Evolutionary conservation across 306 rosid genomes (phyloP).

Genomic region (Sesbania bispinosa): DNA sequence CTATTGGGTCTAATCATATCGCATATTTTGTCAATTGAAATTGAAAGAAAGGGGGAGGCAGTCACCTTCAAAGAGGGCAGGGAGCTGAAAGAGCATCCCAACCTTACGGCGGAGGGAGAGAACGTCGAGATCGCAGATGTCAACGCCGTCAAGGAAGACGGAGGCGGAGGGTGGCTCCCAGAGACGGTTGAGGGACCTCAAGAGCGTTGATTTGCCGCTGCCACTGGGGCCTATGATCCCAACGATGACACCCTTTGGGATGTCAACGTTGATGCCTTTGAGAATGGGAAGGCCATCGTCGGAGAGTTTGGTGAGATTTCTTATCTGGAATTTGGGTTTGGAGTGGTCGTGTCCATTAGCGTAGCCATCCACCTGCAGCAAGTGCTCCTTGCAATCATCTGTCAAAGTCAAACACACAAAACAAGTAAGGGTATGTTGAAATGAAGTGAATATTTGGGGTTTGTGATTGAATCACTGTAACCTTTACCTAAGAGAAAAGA

Average conservation of each 20-base stretch:
- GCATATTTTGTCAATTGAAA: neutral
- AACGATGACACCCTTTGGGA: conserved; percentile 62
- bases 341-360: neutral
- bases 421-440: neutral
- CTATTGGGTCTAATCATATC: neutral
- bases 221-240: conserved; percentile 96
- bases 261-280: conserved; percentile 50
- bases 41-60: neutral
- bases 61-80: conserved; percentile 80
- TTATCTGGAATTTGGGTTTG: conserved; percentile 47
- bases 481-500: conserved; percentile 11
- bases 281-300: conserved; percentile 55
- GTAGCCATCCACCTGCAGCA: conserved; percentile 39
- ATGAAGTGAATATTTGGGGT: neutral
- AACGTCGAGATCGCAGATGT: conserved; percentile 62
- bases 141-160: conserved; percentile 65
- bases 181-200: conserved; percentile 78
- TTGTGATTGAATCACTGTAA: neutral
- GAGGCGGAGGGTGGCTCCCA: conserved; percentile 80
- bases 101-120: conserved; percentile 84
- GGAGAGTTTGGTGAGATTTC: conserved; percentile 48
- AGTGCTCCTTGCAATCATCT: conserved; percentile 45
- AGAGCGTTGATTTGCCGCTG: conserved; percentile 82
- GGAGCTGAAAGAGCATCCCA: conserved; percentile 95
- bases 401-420: neutral